Evolutionary conservation across 2,329 filamentous ascomycete genomes (phyloP), one percentile per base, ranked within the genome.

Genomic region (Sordariomycetes sp.): DNA sequence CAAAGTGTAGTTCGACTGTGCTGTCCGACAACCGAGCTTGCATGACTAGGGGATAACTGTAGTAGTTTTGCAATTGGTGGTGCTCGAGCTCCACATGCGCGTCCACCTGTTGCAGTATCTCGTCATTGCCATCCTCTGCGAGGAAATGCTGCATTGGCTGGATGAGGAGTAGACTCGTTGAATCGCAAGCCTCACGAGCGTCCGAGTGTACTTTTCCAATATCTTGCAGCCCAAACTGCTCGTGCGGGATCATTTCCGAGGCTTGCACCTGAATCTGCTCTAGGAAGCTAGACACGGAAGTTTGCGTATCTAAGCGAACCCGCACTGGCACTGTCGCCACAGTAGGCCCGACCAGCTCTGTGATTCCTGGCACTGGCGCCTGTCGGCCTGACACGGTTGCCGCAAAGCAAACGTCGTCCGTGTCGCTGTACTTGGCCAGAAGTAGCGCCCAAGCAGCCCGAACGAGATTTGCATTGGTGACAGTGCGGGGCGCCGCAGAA

Each of bases 321-420:
- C 41, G 33, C 5, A 39, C 32, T 5, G 42, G 40, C 9, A 41
- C 34, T 2, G 35, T 41, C 5, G 34, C 32, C 2, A 43, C 31
- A 5, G 34, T 38, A 11, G 41, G 32, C 18, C 38, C 42, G 4
- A 26, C 17, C 6, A 44, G 41, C 5, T 12, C 14, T 9, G 40
- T 30, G 7, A 37, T 24, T 28, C 37, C 32, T 6, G 23, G n/a
- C 11, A 44, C 30, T 4, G 37, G 21, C n/a, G 40, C 42, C 12
- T 47, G 39, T 6, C 50, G 40, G 2, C 51, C 52, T 2, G 44
- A 49, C 4, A 50, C 21, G 0, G 42, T 42, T 2, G 35, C 21
- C 1, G 50, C 52, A 32, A 52, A 56, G 3, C 44, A 27, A 1
- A 52, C 34, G 9, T 47, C 44, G 8, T 40, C 32, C 5, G 39